Conservation (phyloP, 2,329 filamentous ascomycete genomes). For the Sordariomycetes sp. region DNA sequence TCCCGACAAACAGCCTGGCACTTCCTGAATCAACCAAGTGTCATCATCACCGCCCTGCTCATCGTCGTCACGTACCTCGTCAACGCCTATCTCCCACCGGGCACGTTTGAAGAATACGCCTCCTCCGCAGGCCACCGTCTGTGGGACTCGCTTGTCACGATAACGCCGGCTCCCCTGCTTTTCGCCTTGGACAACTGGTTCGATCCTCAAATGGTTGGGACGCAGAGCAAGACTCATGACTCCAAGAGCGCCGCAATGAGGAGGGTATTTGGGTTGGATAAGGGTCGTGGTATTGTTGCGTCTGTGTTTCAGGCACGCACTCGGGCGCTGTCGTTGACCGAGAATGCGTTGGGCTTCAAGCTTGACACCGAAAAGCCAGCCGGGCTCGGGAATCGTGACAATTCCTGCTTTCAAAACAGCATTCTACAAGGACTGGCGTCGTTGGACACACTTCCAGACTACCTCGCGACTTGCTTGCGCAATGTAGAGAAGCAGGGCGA, state of each 20-base stretch:
- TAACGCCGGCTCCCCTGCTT: constrained; percentile 47
- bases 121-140: constrained; percentile 29
- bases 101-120: constrained; percentile 17
- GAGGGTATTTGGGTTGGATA: constrained; percentile 52
- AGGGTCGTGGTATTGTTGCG: constrained; percentile 40
- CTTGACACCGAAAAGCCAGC: constrained; percentile 36
- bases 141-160: constrained; percentile 52
- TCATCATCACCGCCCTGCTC: constrained; percentile 3
- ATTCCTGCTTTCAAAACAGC: constrained; percentile 97
- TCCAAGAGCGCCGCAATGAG: constrained; percentile 58
- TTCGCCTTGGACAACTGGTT: constrained; percentile 48
- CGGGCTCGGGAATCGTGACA: constrained; percentile 84
- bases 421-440: constrained; percentile 79
- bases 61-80: constrained; percentile 15
- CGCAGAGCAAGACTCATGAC: constrained; percentile 29
- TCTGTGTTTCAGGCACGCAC: constrained; percentile 50
- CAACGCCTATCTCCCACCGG: constrained; percentile 22
- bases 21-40: neutral
- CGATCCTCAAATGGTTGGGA: constrained; percentile 20
- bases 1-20: neutral
- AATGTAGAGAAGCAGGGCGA: constrained; percentile 14
- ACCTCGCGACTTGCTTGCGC: constrained; percentile 43
- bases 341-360: constrained; percentile 28
- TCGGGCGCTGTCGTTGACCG: constrained; percentile 44
- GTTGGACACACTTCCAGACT: constrained; percentile 58